These are phyloP conservation scores for Penicillium sp. DNA, from an alignment of 2,329 filamentous ascomycete genomes.

Conservation along the genomic window DNA sequence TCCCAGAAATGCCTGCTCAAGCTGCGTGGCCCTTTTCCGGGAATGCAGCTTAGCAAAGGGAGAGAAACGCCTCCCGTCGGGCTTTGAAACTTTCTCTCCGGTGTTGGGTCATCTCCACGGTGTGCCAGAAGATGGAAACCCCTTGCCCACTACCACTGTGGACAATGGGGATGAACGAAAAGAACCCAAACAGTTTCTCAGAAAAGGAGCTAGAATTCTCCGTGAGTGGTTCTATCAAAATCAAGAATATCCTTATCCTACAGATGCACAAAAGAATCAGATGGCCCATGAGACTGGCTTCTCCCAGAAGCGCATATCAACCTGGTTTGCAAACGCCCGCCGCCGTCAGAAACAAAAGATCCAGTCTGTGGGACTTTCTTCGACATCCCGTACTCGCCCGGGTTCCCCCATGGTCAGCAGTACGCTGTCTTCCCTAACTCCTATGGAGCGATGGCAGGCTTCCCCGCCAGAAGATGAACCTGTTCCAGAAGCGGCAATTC, in stretches of 20 bases:
- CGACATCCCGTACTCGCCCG: conserved; percentile 29
- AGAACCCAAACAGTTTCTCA: conserved; percentile 41
- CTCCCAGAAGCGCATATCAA: conserved; percentile 46
- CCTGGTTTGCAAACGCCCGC: conserved; percentile 54
- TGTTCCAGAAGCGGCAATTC: conserved; percentile 40
- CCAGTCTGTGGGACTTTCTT: conserved; percentile 17
- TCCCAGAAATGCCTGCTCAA: conserved; percentile 49
- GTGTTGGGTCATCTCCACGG: conserved; percentile 52
- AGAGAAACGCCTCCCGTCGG: conserved; percentile 45
- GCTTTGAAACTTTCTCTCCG: conserved; percentile 49
- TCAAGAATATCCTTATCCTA: conserved; percentile 49
- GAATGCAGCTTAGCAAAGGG: conserved; percentile 50
- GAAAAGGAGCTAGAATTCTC: conserved; percentile 46
- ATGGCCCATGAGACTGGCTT: conserved; percentile 47
- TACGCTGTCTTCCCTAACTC: conserved; percentile 41
- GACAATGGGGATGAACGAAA: conserved; percentile 11
- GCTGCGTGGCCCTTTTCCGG: conserved; percentile 51
- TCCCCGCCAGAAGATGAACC: conserved; percentile 50
- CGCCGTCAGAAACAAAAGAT: conserved; percentile 45
- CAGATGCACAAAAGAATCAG: conserved; percentile 45
- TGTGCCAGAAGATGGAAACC: conserved; percentile 40
- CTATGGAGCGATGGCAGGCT: conserved; percentile 46
- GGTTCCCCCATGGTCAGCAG: conserved; percentile 47
- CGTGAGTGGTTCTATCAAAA: conserved; percentile 49
- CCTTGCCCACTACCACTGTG: not conserved